phyloP scores from a whole-genome alignment of 192 early-diverging fungal species.

The Linderina pennispora region DNA sequence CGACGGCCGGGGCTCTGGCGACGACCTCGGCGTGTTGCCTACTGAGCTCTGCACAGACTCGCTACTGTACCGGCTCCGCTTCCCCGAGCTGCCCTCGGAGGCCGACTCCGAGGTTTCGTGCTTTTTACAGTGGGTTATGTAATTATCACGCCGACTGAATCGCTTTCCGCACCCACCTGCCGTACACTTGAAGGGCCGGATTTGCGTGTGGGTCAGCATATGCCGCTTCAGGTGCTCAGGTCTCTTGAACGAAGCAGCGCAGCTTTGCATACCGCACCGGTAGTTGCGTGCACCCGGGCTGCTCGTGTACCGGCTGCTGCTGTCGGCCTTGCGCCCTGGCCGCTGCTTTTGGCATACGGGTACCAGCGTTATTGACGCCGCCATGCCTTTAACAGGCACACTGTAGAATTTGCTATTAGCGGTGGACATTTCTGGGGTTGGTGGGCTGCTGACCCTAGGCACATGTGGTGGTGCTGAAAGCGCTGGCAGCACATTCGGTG shows the following conservation, averaged over 20 bases:
- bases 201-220: slow-evolving; percentile 80
- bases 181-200: slow-evolving; percentile 76
- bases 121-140: slow-evolving; percentile 35
- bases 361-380: no score
- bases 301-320: slow-evolving; percentile 16
- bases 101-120: slow-evolving; percentile 4
- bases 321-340: slow-evolving; percentile 38
- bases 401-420: no score
- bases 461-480: background rate
- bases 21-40: background rate
- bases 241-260: slow-evolving; percentile 67
- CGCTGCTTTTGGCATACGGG: no score
- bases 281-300: slow-evolving; percentile 41
- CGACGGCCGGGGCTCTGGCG: no score
- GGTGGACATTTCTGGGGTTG: no score
- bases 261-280: slow-evolving; percentile 55
- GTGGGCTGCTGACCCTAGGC: no score
- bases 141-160: slow-evolving; percentile 82
- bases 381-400: no score
- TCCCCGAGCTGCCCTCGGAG: no score
- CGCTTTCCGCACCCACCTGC: slow-evolving; percentile 65
- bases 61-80: no score
- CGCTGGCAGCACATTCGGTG: background rate
- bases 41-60: no score
- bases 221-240: slow-evolving; percentile 84